A percentile compares a stretch with the other conserved stretches of the same genome.
These are phyloP conservation scores for Ceratocystiopsis sp. DNA, from an alignment of 2,329 filamentous ascomycete species.

Conservation along the genomic window DNA sequence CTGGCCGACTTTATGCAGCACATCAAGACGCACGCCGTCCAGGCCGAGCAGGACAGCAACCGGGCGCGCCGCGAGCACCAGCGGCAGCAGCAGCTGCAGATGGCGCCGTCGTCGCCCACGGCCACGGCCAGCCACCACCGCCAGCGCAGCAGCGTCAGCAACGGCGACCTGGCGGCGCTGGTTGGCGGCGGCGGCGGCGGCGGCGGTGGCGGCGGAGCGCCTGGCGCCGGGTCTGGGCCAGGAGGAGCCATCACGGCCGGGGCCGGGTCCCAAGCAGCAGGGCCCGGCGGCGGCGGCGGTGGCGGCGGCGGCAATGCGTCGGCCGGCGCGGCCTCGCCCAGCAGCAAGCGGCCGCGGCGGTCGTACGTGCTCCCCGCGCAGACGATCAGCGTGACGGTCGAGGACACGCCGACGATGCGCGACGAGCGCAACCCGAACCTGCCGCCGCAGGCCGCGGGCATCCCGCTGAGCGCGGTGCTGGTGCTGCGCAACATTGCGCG, in stretches of 20 bases:
- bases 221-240: too few species aligned
- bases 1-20: conserved; percentile 42
- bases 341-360: conserved; percentile 19
- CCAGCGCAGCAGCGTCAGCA: conserved; percentile 11
- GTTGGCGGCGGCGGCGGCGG: not conserved
- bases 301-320: conserved; percentile 1
- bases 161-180: conserved; percentile 10
- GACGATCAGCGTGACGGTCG: conserved; percentile 35
- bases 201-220: too few species aligned
- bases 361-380: conserved; percentile 37
- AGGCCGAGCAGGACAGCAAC: conserved; percentile 16
- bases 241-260: not conserved
- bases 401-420: conserved; percentile 37
- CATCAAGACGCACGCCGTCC: conserved; percentile 50
- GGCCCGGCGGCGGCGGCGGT: conserved; percentile 1
- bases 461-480: conserved; percentile 61
- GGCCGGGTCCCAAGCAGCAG: not conserved
- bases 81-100: conserved; percentile 7
- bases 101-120: not conserved
- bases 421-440: conserved; percentile 42
- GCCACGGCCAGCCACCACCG: conserved; percentile 8
- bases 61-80: conserved; percentile 11
- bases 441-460: conserved; percentile 49
- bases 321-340: not conserved
- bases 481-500: conserved; percentile 64